These are phyloP conservation scores for Pichia scutulata DNA, from an alignment of 805 yeast genomes.

Conservation along the genomic window DNA sequence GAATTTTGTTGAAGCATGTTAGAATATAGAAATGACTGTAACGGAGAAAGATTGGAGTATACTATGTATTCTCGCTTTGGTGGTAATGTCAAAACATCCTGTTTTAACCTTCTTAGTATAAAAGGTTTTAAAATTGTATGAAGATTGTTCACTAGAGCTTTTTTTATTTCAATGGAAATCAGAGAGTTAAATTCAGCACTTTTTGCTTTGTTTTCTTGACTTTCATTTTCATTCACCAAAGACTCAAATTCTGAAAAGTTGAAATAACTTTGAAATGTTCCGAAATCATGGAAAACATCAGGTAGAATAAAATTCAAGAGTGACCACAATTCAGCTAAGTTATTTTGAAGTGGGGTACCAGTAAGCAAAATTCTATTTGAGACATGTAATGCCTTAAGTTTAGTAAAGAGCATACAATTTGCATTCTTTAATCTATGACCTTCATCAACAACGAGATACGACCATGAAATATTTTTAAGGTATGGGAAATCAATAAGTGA, in stretches of 20 bases:
- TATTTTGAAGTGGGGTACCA: conserved; percentile 96
- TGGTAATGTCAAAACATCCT: conserved; percentile 67
- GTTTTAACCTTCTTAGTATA: conserved; percentile 71
- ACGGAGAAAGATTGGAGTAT: conserved; percentile 56
- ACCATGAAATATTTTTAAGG: conserved; percentile 57
- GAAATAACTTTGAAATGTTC: conserved; percentile 89
- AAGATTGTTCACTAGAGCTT: conserved; percentile 60
- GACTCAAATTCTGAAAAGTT: conserved; percentile 60
- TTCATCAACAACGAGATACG: conserved; percentile 84
- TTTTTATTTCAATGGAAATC: conserved; percentile 51
- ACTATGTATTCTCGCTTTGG: conserved; percentile 85
- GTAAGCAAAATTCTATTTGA: conserved; percentile 74
- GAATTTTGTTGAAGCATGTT: conserved; percentile 4
- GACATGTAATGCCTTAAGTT: conserved; percentile 59
- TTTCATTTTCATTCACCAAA: conserved; percentile 24
- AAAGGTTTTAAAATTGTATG: conserved; percentile 90
- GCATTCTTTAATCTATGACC: conserved; percentile 89
- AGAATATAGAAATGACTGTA: conserved; percentile 47
- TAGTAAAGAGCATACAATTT: conserved; percentile 65
- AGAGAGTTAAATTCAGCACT: conserved; percentile 40
- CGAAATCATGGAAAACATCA: conserved; percentile 85
- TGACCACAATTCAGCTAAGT: conserved; percentile 86
- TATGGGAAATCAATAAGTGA: conserved; percentile 58
- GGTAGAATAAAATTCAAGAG: conserved; percentile 85
- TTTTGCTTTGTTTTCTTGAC: conserved; percentile 9